Base-by-base conservation (phyloP, 2,329 filamentous ascomycete species). In the Trichophyton verrucosum region DNA sequence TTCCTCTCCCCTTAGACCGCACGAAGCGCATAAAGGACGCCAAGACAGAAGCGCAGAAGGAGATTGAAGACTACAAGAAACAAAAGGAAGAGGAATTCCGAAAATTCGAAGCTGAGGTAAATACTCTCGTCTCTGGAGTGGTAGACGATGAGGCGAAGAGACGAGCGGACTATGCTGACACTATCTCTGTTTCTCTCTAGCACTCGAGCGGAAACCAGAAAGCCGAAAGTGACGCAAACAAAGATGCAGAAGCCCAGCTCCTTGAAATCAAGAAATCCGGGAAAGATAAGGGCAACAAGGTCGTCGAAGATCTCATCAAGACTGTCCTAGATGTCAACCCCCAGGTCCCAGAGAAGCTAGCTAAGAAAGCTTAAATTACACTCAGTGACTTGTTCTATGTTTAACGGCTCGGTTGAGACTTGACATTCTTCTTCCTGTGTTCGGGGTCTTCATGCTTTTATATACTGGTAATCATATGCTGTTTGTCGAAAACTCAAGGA, bases 21-120 rank as follows among this genome's bases (percentile, higher is more conserved):
- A 96, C 94, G 64, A 96, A 96, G 82, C 86, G 91, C 73, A 90
- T 99, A 77, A 95, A 90, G 78, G 94, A 97, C 79, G 94, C 94
- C 65, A 89, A 92, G 72, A 86, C 89, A 72, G 94, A 99, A 77
- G 94, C 94, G 65, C 95, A 96, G 79, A 95, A 95, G 78, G 92
- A 99, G 76, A 96, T 99, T 71, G 89, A 96, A 67, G 87, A 90
- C 61, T 97, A 99, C 81, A 85, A 86, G 74, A 83, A 86, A 70
- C 78, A 86, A 69, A 99, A 96, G 80, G 94, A 99, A 71, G 83
- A 88, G 40, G 92, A 97, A 76, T 97, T 91, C 80, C 92, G 94
- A 81, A 87, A 88, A 73, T 97, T 95, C 70, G 91, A 97, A 80
- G 82, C 89, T 65, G 82, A 89, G 82, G 85, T 87, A 71, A 70